Conservation (phyloP, 2,329 filamentous ascomycete genomes). For the Niveomyces coronatus region DNA sequence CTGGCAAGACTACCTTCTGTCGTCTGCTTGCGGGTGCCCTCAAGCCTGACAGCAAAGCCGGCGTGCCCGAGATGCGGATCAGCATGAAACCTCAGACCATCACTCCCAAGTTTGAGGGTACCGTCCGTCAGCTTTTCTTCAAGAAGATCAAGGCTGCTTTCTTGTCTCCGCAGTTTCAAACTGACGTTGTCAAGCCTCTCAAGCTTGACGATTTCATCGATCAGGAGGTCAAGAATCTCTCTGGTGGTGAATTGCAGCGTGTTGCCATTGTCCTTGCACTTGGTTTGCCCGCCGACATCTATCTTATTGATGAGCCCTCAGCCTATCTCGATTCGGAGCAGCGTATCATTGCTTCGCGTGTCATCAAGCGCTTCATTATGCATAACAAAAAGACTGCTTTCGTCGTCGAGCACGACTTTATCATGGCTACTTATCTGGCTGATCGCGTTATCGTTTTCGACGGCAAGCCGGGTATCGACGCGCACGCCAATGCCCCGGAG, state of each 20-base stretch:
- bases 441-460: constrained; percentile 99
- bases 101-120: constrained; percentile 94
- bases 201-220: constrained; percentile 99
- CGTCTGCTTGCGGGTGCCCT: constrained; percentile 86
- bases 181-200: constrained; percentile 98
- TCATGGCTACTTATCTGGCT: constrained; percentile 71
- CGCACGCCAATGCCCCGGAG: constrained; percentile 83
- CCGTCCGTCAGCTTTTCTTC: constrained; percentile 96
- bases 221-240: constrained; percentile 97
- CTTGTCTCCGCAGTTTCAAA: constrained; percentile 96
- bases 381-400: constrained; percentile 99
- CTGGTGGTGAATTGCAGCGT: constrained; percentile 98
- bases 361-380: constrained; percentile 99
- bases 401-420: constrained; percentile 99
- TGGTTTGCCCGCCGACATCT: constrained; percentile 92
- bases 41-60: constrained; percentile 72
- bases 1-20: constrained; percentile 98
- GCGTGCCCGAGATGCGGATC: constrained; percentile 89
- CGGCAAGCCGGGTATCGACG: constrained; percentile 77
- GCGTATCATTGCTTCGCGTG: constrained; percentile 91
- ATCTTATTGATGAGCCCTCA: constrained; percentile 94
- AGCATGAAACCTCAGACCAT: constrained; percentile 99
- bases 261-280: constrained; percentile 97
- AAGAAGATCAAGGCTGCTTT: constrained; percentile 99
- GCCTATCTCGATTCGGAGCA: constrained; percentile 98